phyloP scores from a whole-genome alignment of 1,139 yeast genomes.

The Hyphopichia khmerensis region DNA sequence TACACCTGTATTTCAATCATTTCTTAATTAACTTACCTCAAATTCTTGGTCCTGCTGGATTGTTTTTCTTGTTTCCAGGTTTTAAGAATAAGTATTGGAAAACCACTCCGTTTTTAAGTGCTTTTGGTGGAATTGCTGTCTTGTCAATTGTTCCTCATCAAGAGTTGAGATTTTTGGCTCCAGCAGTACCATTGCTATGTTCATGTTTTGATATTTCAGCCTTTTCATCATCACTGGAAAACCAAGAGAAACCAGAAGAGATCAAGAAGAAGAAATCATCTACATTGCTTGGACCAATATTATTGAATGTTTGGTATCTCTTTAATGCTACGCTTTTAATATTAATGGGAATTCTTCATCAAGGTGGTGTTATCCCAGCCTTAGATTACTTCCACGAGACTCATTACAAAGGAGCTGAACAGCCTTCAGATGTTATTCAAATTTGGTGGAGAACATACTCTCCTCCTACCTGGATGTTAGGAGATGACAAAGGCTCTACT shows the following conservation, averaged over 20 bases:
- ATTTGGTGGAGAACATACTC: constrained; percentile 95
- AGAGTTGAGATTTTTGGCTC: constrained; percentile 81
- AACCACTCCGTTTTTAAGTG: constrained; percentile 57
- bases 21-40: constrained; percentile 73
- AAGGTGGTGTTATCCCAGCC: constrained; percentile 83
- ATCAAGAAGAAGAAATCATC: background rate
- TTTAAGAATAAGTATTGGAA: constrained; percentile 31
- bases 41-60: constrained; percentile 69
- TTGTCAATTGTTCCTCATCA: constrained; percentile 86
- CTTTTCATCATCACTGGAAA: constrained; percentile 4
- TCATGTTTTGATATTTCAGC: constrained; percentile 54
- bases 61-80: constrained; percentile 42
- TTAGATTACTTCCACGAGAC: constrained; percentile 35
- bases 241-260: background rate
- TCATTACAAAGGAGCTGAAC: constrained; percentile 2
- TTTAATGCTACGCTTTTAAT: constrained; percentile 64
- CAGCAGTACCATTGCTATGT: constrained; percentile 70
- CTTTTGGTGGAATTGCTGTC: constrained; percentile 57
- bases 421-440: constrained; percentile 25
- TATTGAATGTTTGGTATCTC: constrained; percentile 51
- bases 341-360: constrained; percentile 81
- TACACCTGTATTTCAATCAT: constrained; percentile 80
- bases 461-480: constrained; percentile 88
- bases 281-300: background rate
- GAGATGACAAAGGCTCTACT: constrained; percentile 23